Evolutionary conservation across 2,329 filamentous ascomycete genomes (phyloP), one percentile per base, ranked within the genome.

Genomic region (Periconia sp.): DNA sequence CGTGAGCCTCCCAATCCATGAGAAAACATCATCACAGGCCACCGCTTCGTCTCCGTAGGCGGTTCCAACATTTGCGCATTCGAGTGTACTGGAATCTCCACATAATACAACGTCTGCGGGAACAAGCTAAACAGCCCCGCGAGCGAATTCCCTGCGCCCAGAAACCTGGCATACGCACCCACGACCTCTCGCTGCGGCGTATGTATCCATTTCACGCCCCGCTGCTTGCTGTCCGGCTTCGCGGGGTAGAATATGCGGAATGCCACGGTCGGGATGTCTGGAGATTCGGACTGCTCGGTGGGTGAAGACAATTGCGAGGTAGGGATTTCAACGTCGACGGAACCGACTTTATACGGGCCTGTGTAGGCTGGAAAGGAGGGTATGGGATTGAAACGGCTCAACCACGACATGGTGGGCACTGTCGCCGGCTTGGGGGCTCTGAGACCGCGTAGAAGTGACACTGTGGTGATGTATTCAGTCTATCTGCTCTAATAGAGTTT

Each of bases 21-120:
- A 1, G 90, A 94, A 74, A 96, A 95, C 57, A 96, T 79, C 77
- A 91, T 86, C 0, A 91, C 88, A 0, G 91, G 91, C 88, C 90
- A 94, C 76, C 85, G 78, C 52, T 79, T 76, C 54, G 54, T 84
- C 66, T 54, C 77, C 55, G 67, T 77, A 1, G 73, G 70, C 19
- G 77, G 71, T 31, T 74, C 67, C 37, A 86, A 80, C 8, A 92
- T 73, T 6, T 81, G 78, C 11, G 89, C 89, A 68, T 92, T 90
- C 61, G 89, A 86, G 60, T 85, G 80, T 23, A 85, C 88, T 6
- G 89, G 89, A 23, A 93, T 87, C 1, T 85, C 82, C 45, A 89
- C 85, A 69, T 88, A 90, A 70, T 91, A 84, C 1, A 93, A 79
- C 37, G 91, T 81, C 57, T 89, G 82, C 1, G 89, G 88, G 11